Evolutionary conservation across 1,284 basidiomycete species (phyloP), one percentile per base, ranked within the genome.

Genomic region (Moesziomyces sp.): DNA sequence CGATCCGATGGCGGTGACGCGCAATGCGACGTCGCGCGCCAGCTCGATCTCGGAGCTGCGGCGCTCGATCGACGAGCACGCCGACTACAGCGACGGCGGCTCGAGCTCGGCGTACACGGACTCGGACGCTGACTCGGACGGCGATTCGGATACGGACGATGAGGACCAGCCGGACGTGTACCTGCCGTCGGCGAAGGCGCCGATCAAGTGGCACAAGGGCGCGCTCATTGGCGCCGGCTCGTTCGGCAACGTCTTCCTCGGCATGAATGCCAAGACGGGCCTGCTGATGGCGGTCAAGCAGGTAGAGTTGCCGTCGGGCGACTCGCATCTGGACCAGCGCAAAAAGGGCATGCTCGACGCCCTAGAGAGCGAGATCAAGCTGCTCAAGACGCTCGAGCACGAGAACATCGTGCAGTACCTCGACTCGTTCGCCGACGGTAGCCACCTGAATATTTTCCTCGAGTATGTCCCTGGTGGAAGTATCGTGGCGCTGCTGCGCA

Each of bases 251-350:
- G 84, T 85, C 9, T 84, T 93, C 85, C 90, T 99, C 16, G 97
- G 95, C 38, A 97, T 99, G 94, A 95, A 97, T 85, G 93, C 95
- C 1, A 89, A 91, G 40, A 93, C 89, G 50, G 97, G 97, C 30
- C 87, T 95, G 13, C 88, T 99, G 64, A 99, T 99, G 97, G 97
- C 97, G 26, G 97, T 99, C 74, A 99, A 99, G 86, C 96, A 99
- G 87, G 97, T 99, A 50, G 93, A 98, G 81, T 88, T 99, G 28
- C 93, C 94, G 0, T 91, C 91, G 0, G 92, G 92, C 18, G 90
- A 91, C 28, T 91, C 91, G 10, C 90, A 92, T 23, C 96, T 94
- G 81, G 93, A 96, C 80, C 94, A 96, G 81, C 90, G 93, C 73
- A 97, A 97, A 86, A 92, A 92, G 86, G 90, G 89, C 85, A 98